Base-by-base conservation (phyloP, 2,329 filamentous ascomycete species). In the Verticillium tricorpus region DNA sequence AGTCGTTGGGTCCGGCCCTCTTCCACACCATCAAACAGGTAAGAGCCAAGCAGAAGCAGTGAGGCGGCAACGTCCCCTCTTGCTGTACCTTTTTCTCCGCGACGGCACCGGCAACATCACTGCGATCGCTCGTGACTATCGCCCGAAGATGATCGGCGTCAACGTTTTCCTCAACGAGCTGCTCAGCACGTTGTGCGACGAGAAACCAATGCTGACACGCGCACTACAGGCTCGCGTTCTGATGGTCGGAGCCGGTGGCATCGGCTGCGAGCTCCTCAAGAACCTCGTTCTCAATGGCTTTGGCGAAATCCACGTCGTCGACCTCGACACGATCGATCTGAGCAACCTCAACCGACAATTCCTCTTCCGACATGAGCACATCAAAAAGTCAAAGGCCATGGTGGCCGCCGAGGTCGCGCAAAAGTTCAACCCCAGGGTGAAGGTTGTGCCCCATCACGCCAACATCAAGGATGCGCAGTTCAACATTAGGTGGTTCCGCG, bases 301-400 rank as follows among this genome's bases (percentile, higher is more conserved):
- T 69, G 92, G 92, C 67, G 91, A 97, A 77, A 88, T 98, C 58
- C 91, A 97, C 75, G 89, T 98, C 56, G 92, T 99, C 68, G 95
- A 99, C 76, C 90, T 99, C 63, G 95, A 99, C 75, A 99, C 95
- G 1, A 98, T 99, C 78, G 95, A 99, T 73, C 84, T 99, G 25
- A 97, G 93, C 78, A 99, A 99, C 73, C 84, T 99, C 58, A 99
- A 99, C 70, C 91, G 95, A 61, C 95, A 99, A 75, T 99, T 99
- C 71, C 87, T 99, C 57, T 99, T 99, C 76, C 87, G 93, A 64
- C 90, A 94, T 70, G 93, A 98, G 74, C 95, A 99, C 72, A 98
- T 99, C 77, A 98, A 97, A 77, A 97, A 97, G 75, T 87, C 94
- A 1, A 99, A 99, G 74, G 93, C 95, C 59, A 78, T 96, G 77